phyloP scores from a whole-genome alignment of 495 filamentous ascomycete genomes.

The Penicillium pulvis region DNA sequence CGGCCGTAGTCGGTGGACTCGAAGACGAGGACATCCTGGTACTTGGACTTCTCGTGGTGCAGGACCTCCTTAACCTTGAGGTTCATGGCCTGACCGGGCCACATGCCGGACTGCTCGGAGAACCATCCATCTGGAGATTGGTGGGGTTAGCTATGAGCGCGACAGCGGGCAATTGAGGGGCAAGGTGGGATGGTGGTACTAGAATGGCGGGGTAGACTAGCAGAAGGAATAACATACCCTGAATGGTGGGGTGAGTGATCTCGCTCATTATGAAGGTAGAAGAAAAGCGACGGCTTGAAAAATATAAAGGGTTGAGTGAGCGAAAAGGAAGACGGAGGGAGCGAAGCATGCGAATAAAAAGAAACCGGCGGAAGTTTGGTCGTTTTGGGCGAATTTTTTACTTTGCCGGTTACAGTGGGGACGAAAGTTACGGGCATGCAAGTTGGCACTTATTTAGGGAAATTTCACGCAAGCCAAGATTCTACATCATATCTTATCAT shows the following conservation, averaged over 20 bases:
- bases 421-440: constrained; percentile 1
- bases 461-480: constrained; percentile 1
- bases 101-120: constrained; percentile 96
- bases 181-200: constrained; percentile 9
- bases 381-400: constrained; percentile 29
- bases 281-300: constrained; percentile 15
- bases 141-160: constrained; percentile 1
- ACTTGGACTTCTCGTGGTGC: constrained; percentile 98
- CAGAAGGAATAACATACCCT: constrained; percentile 47
- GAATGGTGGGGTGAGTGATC: constrained; percentile 60
- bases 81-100: constrained; percentile 99
- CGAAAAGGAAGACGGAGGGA: constrained; percentile 24
- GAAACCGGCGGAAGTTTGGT: constrained; percentile 34
- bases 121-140: constrained; percentile 92
- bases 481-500: not conserved
- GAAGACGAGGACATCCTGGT: constrained; percentile 98
- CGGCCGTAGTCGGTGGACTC: constrained; percentile 95
- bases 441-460: not conserved
- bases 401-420: constrained; percentile 22
- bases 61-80: constrained; percentile 96
- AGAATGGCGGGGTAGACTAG: constrained; percentile 14
- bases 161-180: constrained; percentile 3
- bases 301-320: constrained; percentile 5
- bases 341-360: constrained; percentile 31
- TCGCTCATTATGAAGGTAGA: constrained; percentile 50